Evolutionary conservation across 2,329 filamentous ascomycete genomes (phyloP), one percentile per base, ranked within the genome.

Genomic region (Scorias spongiosa): DNA sequence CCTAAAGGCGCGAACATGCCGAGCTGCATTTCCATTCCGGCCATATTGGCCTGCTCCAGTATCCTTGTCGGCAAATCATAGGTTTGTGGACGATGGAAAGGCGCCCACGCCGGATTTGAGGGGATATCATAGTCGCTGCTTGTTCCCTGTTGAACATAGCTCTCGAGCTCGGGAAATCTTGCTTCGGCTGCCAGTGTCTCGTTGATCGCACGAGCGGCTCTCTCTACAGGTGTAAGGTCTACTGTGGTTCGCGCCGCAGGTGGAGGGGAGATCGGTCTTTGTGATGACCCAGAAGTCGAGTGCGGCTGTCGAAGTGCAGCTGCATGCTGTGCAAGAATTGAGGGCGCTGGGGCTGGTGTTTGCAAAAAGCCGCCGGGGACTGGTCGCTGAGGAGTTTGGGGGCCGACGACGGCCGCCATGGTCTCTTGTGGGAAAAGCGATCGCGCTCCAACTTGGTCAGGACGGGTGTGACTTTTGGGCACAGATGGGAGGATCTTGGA

Each of bases 1-100:
- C 89, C 88, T 57, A 98, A 74, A 63, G 93, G 84, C 14, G 91
- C 84, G 63, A 98, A 96, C 29, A 98, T 70, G 9, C 93, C 93
- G 83, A 98, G 93, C 57, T 78, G 76, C n/a, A 88, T 94, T 46
- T 82, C 81, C 18, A 95, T 78, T 58, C 93, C 80, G 46, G 84
- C 83, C 42, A 77, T 72, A 54, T 98, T 93, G 62, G 93, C 89
- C 59, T 94, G 87, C 54, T 93, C 83, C 57, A 96, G 89, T 42
- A 98, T 83, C 56, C 79, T 77, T 53, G 95, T 87, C 41, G 91
- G 91, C 43, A 98, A 89, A 54, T 84, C 80, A 65, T 94, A 89
- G 64, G 81, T 84, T 54, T 84, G 81, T 26, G 81, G 76, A 63
- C 83, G 85, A 59, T 94, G 83, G 60, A 95, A 98, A 1, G 91